A percentile compares a stretch with the other conserved stretches of the same genome.
These are phyloP conservation scores for Russula earlei DNA, from an alignment of 768 basidiomycete genomes.

Conservation along the genomic window DNA sequence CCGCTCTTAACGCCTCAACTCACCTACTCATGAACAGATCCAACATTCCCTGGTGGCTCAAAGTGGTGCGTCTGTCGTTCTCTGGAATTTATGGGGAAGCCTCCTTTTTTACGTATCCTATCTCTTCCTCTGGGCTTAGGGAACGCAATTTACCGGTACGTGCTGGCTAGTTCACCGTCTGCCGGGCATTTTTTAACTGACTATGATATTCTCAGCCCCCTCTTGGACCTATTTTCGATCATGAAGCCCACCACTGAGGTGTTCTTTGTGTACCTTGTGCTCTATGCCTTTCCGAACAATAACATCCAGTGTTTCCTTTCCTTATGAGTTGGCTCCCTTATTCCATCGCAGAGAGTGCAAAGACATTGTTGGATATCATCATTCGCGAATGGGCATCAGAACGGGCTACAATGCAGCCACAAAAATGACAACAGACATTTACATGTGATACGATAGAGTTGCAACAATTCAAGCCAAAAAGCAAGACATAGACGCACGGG, in stretches of 20 bases:
- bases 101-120: slow-evolving; percentile 5
- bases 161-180: slow-evolving; percentile 4
- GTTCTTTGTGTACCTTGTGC: background rate
- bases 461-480: slow-evolving; percentile 5
- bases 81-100: background rate
- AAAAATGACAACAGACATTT: background rate
- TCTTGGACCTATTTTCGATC: slow-evolving; percentile 20
- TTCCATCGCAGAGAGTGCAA: background rate
- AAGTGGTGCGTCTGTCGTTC: slow-evolving; percentile 72
- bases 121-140: slow-evolving; percentile 31
- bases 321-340: background rate
- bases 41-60: slow-evolving; percentile 82
- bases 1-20: background rate
- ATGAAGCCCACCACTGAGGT: slow-evolving; percentile 11
- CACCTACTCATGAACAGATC: slow-evolving; percentile 37
- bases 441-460: background rate
- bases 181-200: background rate
- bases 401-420: background rate
- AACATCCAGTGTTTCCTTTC: too few species aligned
- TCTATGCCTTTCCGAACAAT: background rate
- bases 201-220: slow-evolving; percentile 2
- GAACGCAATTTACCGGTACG: slow-evolving; percentile 76
- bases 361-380: background rate
- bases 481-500: background rate
- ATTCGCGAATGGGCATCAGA: background rate